Evolutionary conservation across 352 stramenopile genomes (phyloP).

Genomic region (Phytophthora brassicae): DNA sequence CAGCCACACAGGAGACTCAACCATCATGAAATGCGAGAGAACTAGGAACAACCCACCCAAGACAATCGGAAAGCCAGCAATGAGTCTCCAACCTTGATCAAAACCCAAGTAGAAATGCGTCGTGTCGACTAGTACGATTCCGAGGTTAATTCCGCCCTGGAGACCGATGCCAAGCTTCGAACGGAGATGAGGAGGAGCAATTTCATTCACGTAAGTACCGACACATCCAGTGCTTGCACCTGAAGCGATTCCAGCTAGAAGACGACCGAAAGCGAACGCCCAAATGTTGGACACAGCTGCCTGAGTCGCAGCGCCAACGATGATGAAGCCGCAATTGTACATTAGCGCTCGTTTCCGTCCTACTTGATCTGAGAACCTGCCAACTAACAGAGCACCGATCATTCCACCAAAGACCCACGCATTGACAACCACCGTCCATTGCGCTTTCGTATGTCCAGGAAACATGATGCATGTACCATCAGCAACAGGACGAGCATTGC

Average conservation of each 20-base stretch:
- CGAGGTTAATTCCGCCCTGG: slow-evolving; percentile 36
- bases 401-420: slow-evolving; percentile 45
- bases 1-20: slow-evolving; percentile 47
- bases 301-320: slow-evolving; percentile 37
- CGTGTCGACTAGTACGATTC: slow-evolving; percentile 38
- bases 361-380: slow-evolving; percentile 32
- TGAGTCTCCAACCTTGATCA: slow-evolving; percentile 45
- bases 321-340: slow-evolving; percentile 47
- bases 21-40: slow-evolving; percentile 41
- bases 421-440: slow-evolving; percentile 41
- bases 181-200: slow-evolving; percentile 42
- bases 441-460: slow-evolving; percentile 25
- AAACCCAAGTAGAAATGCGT: slow-evolving; percentile 51
- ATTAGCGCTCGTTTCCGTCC: slow-evolving; percentile 37
- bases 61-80: slow-evolving; percentile 56
- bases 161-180: slow-evolving; percentile 36
- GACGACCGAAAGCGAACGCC: slow-evolving; percentile 43
- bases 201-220: slow-evolving; percentile 45
- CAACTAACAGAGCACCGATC: slow-evolving; percentile 32
- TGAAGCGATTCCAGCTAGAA: slow-evolving; percentile 55
- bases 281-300: slow-evolving; percentile 36
- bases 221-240: slow-evolving; percentile 35
- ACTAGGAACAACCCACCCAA: slow-evolving; percentile 42
- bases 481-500: slow-evolving; percentile 21
- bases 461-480: slow-evolving; percentile 37